Conservation (phyloP, 225 moss, liverwort and hornwort genomes). For the Pseudoscleropodium purum region DNA sequence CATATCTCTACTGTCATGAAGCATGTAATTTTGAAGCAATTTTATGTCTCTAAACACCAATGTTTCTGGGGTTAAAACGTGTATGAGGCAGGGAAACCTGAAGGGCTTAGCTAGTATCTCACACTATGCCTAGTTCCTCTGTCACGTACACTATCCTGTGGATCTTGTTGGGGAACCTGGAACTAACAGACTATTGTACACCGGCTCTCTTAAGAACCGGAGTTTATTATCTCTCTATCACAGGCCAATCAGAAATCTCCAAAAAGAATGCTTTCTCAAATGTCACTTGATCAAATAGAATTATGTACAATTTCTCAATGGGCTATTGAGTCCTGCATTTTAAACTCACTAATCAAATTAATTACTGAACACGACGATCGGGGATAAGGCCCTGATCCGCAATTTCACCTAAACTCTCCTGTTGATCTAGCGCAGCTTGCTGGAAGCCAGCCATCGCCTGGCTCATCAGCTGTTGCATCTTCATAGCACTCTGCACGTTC, state of each 20-base stretch:
- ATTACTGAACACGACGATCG: neutral
- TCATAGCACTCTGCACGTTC: constrained; percentile 2
- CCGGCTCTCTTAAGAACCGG: neutral
- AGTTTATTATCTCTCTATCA: neutral
- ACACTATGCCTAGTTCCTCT: no score
- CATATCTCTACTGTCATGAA: neutral
- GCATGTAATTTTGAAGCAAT: neutral
- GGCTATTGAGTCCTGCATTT: neutral
- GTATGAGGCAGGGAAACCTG: no score
- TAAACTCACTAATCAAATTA: neutral
- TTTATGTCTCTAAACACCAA: no score
- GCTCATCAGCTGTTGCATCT: constrained; percentile 27
- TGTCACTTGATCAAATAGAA: neutral
- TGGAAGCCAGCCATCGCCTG: constrained; percentile 28
- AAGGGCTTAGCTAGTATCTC: neutral
- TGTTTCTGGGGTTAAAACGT: neutral
- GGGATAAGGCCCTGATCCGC: neutral
- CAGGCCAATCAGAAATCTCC: no score
- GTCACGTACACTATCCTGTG: neutral
- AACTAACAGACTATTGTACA: neutral
- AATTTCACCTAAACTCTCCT: constrained; percentile 5
- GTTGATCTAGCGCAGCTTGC: constrained; percentile 1
- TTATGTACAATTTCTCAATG: constrained; percentile 5
- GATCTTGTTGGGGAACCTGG: neutral
- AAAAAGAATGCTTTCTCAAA: neutral